These are phyloP conservation scores for Sphagnum magellanicum DNA, from an alignment of 228 moss, liverwort and hornwort genomes.

Conservation along the genomic window DNA sequence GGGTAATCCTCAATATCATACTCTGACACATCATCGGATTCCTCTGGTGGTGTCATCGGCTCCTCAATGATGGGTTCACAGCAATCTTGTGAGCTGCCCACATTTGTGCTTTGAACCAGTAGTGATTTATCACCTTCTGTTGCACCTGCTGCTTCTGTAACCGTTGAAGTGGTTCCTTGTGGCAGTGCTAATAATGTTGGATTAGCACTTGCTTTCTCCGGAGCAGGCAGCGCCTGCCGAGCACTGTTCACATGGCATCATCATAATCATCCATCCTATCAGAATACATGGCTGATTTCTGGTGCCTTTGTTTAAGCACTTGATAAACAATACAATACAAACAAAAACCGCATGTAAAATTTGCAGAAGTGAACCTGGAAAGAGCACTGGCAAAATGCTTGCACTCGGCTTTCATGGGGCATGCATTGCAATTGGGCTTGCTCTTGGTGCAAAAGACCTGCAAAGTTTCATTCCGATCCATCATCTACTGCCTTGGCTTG, in stretches of 20 bases:
- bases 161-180: background rate
- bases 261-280: no score
- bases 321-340: no score
- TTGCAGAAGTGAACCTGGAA: constrained; percentile 32
- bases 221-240: constrained; percentile 1
- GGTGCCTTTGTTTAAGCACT: no score
- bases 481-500: no score
- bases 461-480: background rate
- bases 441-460: constrained; percentile 97
- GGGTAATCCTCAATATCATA: constrained; percentile 56
- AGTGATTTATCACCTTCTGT: no score
- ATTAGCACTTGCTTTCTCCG: background rate
- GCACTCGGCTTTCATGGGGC: constrained; percentile 70
- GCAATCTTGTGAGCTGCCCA: constrained; percentile 9
- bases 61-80: constrained; percentile 75
- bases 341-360: no score
- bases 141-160: background rate
- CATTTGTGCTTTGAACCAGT: no score
- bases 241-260: constrained; percentile 11
- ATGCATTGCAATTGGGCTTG: constrained; percentile 81
- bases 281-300: no score
- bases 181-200: background rate
- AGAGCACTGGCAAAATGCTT: constrained; percentile 67
- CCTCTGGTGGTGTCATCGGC: constrained; percentile 43
- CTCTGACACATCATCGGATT: constrained; percentile 17